Conservation (phyloP, 805 yeast species). For the Yarrowia deformans region DNA sequence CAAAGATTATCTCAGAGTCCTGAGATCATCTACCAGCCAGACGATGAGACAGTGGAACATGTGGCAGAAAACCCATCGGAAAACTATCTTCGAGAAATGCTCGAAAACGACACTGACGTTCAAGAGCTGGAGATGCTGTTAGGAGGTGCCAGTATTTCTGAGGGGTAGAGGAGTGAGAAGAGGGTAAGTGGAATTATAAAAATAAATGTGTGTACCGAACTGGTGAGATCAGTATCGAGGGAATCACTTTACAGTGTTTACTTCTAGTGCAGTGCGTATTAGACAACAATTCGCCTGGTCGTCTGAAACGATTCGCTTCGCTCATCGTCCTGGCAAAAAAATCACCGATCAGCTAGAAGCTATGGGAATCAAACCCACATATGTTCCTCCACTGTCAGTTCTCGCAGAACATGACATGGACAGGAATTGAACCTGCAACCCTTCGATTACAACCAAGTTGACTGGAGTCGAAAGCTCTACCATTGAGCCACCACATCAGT, state of each 20-base stretch:
- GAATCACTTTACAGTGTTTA: too few species aligned
- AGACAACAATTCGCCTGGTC: too few species aligned
- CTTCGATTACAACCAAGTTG: conserved; percentile 58
- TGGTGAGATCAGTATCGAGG: too few species aligned
- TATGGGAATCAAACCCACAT: conserved; percentile 24
- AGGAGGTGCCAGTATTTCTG: background rate
- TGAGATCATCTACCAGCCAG: conserved; percentile 2
- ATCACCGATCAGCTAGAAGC: conserved; percentile 30
- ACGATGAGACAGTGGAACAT: background rate
- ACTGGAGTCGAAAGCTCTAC: conserved; percentile 82
- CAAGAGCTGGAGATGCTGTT: background rate
- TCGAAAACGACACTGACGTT: background rate
- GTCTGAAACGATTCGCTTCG: too few species aligned
- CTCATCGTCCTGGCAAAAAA: background rate
- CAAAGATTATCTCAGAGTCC: background rate
- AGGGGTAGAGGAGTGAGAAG: too few species aligned
- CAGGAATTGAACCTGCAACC: conserved; percentile 87
- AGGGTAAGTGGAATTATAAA: too few species aligned
- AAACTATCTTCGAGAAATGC: background rate
- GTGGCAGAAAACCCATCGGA: background rate
- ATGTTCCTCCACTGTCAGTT: conserved; percentile 32
- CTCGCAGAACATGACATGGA: conserved; percentile 61
- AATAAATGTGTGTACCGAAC: too few species aligned
- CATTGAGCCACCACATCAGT: conserved; percentile 68
- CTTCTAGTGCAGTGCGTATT: too few species aligned